A percentile compares a stretch with the other conserved stretches of the same genome.
Evolutionary conservation across 1,284 basidiomycete genomes (phyloP).

Genomic region (Golubevia sp.): DNA sequence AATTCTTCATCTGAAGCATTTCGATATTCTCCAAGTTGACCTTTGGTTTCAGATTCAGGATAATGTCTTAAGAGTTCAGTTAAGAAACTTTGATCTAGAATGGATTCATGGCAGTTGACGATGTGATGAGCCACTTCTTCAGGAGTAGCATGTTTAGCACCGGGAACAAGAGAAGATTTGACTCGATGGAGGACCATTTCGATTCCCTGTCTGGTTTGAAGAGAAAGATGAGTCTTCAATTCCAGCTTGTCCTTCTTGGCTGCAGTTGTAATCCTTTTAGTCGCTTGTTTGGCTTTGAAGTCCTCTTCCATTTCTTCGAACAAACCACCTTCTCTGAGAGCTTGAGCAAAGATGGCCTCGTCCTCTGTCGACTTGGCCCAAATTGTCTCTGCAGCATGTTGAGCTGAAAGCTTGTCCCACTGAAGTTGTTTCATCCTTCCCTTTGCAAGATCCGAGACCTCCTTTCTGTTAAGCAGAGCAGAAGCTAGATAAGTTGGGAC

Average conservation of each 20-base stretch:
- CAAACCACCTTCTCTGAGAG: slow-evolving; percentile 67
- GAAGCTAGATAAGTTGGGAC: slow-evolving; percentile 65
- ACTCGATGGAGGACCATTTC: slow-evolving; percentile 34
- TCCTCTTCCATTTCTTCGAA: slow-evolving; percentile 98
- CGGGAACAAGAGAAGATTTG: slow-evolving; percentile 21
- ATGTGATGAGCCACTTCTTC: slow-evolving; percentile 60
- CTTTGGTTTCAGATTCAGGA: slow-evolving; percentile 59
- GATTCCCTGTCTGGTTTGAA: slow-evolving; percentile 44
- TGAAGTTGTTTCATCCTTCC: slow-evolving; percentile 97
- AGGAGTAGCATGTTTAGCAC: slow-evolving; percentile 51
- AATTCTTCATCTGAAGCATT: slow-evolving; percentile 87
- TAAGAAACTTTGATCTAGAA: slow-evolving; percentile 56
- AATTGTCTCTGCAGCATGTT: slow-evolving; percentile 57
- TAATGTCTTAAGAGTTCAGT: slow-evolving; percentile 57
- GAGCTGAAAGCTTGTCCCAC: slow-evolving; percentile 79
- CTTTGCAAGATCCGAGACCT: slow-evolving; percentile 79
- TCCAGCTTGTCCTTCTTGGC: slow-evolving; percentile 62
- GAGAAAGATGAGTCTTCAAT: slow-evolving; percentile 55
- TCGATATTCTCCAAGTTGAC: slow-evolving; percentile 68
- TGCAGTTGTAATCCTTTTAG: slow-evolving; percentile 48
- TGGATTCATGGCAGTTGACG: slow-evolving; percentile 53
- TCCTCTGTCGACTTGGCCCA: slow-evolving; percentile 48
- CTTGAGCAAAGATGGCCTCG: slow-evolving; percentile 21
- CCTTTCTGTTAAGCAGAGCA: slow-evolving; percentile 68
- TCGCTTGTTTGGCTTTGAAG: slow-evolving; percentile 94